Base-by-base conservation (phyloP, 1,284 basidiomycete species). In the Apiotrichum veenhuisii region DNA sequence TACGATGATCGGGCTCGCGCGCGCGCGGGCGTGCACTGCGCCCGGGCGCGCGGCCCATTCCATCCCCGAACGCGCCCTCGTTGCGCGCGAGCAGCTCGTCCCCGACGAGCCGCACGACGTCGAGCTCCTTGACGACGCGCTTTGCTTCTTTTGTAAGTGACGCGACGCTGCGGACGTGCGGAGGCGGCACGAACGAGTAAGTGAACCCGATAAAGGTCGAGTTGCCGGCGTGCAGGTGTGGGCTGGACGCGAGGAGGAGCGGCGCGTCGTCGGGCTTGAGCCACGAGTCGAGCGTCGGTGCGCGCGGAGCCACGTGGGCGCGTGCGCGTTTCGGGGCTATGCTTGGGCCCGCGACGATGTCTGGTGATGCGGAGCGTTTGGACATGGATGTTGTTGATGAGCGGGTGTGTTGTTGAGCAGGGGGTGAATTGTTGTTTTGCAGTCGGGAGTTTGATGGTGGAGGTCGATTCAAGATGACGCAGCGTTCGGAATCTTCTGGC, bases 1-100 rank as follows among this genome's bases (percentile, higher is more conserved):
- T 77, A 22, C 73, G 52, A 64, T 75, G 73, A 63, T 74, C 72
- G 2, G 73, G 73, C 47, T 75, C 73, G 42, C 72, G 57, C 3
- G 67, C 66, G 44, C 70, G 59, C 47, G 69, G 59, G 50, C 63
- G 68, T 20, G 58, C 67, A 38, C 61, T 65, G 33, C 30, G 49
- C n/a, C 41, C 54, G 17, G 57, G 54, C 14, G 55, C 63, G 30
- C 64, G 55, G 1, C 70, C 71, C 26, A 67, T 63, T 8, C 69
- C 72, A 52, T 66, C 49, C 27, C 64, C 53, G 55, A 73, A 74
- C 5, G 69, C 69, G 9, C 72, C 73, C 41, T 75, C 71, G 12
- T 52, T 58, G 25, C 48, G 27, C 15, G 55, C 46, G 52, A 70
- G 41, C 33, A 70, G 38, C 53, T 64, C 51, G 7, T 58, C 50